Base-by-base conservation (phyloP, 768 basidiomycete species). In the Chalciporus sphaerocephalus region DNA sequence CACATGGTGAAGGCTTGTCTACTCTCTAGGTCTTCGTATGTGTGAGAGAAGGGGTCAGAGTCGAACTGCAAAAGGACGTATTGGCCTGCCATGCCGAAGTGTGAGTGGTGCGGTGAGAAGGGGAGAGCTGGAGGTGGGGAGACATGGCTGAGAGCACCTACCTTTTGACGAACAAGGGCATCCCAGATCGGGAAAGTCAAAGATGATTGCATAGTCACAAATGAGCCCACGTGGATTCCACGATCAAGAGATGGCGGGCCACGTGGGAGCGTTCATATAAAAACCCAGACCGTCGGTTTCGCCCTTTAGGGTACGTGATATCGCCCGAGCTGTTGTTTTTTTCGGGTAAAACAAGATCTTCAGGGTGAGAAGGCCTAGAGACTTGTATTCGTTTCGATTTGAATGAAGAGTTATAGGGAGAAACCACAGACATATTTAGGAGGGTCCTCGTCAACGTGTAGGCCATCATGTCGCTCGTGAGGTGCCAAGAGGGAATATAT, bases 1-100 rank as follows among this genome's bases (percentile, higher is more conserved):
- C 60, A 87, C 86, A 87, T 62, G 1, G 82, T 77, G 61, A 87
- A 89, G 1, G 86, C 87, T 18, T 70, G 67, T 27, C 78, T 73
- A 25, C 75, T 74, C 51, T 86, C 82, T 9, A 75, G 60, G 61
- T 89, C 86, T 59, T 81, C 74, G 54, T 80, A 87, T 24, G 66
- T 66, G 43, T 78, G 75, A 35, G 71, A 74, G 64, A 83, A 79
- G 0, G 78, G 78, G 58, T 87, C 77, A 38, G 73, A 68, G n/a
- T 79, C 81, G 56, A 73, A 83, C 59, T 87, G 85, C 40, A 80
- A 69, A 40, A 87, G 76, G 21, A 77, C 64, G 51, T 77, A 75
- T 22, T 71, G 42, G 37, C 52, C 54, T 9, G 70, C 48, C 72
- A 74, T 72, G 48, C 20, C 39, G 53, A 51, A 42, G 50, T 46